Conservation (phyloP, 257 asterid species). For the Jacaranda mimosifolia region DNA sequence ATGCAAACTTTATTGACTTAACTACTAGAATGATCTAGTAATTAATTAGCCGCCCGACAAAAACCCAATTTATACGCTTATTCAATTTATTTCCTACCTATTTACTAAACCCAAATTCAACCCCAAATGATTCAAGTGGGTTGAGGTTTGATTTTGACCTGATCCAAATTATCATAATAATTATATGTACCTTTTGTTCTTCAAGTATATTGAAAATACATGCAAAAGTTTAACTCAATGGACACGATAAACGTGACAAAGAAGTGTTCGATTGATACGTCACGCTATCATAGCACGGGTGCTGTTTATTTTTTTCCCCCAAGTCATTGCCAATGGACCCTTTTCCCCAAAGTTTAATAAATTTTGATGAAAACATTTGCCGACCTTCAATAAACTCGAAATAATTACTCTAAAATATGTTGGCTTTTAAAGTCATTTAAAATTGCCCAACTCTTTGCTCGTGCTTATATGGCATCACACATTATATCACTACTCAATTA, state of each 20-base stretch:
- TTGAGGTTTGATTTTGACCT: conserved; percentile 6
- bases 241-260: conserved; percentile 36
- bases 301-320: background rate
- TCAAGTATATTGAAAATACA: background rate
- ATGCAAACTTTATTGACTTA: too few relatives aligned
- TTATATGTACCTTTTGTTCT: conserved; percentile 2
- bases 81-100: background rate
- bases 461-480: conserved; percentile 9
- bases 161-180: background rate
- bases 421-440: conserved; percentile 13
- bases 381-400: conserved; percentile 18
- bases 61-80: background rate
- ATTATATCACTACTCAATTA: conserved; percentile 20
- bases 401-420: conserved; percentile 1
- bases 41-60: background rate
- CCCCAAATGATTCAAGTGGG: background rate
- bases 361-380: conserved; percentile 25
- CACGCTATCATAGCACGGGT: conserved; percentile 40
- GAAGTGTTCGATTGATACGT: conserved; percentile 28
- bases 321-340: conserved; percentile 24
- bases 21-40: background rate
- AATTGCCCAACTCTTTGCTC: conserved; percentile 20
- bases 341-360: background rate
- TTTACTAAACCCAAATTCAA: background rate
- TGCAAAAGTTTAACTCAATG: background rate